phyloP scores from a whole-genome alignment of 2,329 filamentous ascomycete genomes.

The Fusarium temperatum region DNA sequence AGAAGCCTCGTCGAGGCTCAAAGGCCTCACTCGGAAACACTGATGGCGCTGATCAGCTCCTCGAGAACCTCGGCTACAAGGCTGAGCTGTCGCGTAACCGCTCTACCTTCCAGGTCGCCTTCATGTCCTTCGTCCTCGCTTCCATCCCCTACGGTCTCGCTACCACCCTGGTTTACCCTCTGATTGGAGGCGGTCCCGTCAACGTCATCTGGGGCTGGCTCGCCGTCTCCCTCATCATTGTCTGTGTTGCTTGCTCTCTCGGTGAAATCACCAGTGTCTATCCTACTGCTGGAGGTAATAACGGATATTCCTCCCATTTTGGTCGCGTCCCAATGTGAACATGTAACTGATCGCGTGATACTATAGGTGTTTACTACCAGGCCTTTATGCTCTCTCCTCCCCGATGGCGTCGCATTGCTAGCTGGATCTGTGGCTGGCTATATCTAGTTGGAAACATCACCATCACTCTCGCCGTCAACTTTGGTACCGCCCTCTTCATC shows the following conservation, averaged over 20 bases:
- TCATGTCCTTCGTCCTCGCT: slow-evolving; percentile 19
- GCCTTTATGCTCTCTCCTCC: slow-evolving; percentile 75
- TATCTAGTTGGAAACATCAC: slow-evolving; percentile 74
- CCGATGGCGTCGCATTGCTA: slow-evolving; percentile 68
- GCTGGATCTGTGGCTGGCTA: slow-evolving; percentile 76
- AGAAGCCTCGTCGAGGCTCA: slow-evolving; percentile 40
- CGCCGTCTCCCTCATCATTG: slow-evolving; percentile 10
- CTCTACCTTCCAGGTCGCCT: slow-evolving; percentile 15
- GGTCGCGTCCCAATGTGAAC: not conserved
- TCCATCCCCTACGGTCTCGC: slow-evolving; percentile 13
- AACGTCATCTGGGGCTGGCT: slow-evolving; percentile 20
- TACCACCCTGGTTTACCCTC: not conserved
- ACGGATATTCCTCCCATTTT: not conserved
- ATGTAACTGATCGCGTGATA: not conserved
- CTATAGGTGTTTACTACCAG: slow-evolving; percentile 73
- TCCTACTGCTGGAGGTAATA: slow-evolving; percentile 10
- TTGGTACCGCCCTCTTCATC: slow-evolving; percentile 74
- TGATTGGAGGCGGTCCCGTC: slow-evolving; percentile 8
- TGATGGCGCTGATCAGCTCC: slow-evolving; percentile 52
- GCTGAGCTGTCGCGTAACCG: slow-evolving; percentile 5
- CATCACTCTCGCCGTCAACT: slow-evolving; percentile 73
- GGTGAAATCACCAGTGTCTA: slow-evolving; percentile 19
- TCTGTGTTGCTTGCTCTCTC: slow-evolving; percentile 16
- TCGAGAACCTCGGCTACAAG: slow-evolving; percentile 9
- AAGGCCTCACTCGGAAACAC: slow-evolving; percentile 38